A percentile compares a stretch with the other conserved stretches of the same genome.
These are phyloP conservation scores for Aquilaria sinensis DNA, from an alignment of 345 rosid genomes.

Conservation along the genomic window DNA sequence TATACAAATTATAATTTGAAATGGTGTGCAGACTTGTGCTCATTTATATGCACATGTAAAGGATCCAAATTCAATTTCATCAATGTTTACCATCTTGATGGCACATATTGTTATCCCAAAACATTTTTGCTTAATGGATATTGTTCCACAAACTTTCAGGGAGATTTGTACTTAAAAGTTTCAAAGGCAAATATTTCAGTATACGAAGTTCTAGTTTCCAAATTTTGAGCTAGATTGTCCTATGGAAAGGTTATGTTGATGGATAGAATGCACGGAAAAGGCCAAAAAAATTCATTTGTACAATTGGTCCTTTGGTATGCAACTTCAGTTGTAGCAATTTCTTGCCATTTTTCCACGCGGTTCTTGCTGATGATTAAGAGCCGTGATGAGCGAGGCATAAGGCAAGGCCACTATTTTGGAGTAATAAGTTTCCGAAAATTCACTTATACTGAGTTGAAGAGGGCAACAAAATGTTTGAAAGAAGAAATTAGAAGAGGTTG, in stretches of 20 bases:
- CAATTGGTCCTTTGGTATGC: not conserved
- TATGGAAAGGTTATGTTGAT: not conserved
- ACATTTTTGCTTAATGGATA: slow-evolving; percentile 16
- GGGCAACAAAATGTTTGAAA: slow-evolving; percentile 1
- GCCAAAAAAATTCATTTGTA: not conserved
- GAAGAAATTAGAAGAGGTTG: slow-evolving; percentile 6
- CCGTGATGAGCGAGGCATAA: not conserved
- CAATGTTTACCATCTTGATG: not conserved
- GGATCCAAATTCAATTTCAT: slow-evolving; percentile 18
- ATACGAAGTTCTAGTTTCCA: not conserved
- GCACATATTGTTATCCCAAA: slow-evolving; percentile 22
- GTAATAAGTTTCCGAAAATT: not conserved
- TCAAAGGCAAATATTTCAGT: slow-evolving; percentile 7
- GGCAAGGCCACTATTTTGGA: not conserved
- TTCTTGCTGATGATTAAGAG: not conserved
- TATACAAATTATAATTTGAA: slow-evolving; percentile 10
- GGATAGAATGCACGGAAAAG: not conserved
- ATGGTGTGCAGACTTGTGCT: slow-evolving; percentile 20
- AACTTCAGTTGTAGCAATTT: not conserved
- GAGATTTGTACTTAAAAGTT: slow-evolving; percentile 17
- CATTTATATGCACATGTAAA: slow-evolving; percentile 19
- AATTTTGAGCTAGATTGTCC: not conserved
- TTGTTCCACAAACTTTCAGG: slow-evolving; percentile 1
- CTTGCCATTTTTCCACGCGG: not conserved
- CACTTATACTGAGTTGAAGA: not conserved